Percentiles rank a stretch among this genome's conserved stretches.
phyloP scores from a whole-genome alignment of 306 rosid species.

The Hippophae rhamnoides region DNA sequence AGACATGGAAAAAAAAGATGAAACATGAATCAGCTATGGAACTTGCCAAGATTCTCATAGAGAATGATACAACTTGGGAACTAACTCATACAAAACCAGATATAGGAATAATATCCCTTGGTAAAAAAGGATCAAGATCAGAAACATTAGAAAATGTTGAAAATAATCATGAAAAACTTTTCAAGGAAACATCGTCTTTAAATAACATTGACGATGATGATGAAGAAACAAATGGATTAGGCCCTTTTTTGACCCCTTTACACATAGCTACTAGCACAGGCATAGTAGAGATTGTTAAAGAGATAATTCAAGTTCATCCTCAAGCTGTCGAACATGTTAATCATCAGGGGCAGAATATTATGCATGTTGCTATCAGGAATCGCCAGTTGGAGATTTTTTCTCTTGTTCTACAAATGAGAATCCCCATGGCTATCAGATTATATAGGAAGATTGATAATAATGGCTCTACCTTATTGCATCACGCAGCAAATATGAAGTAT shows the following conservation, averaged over 20 bases:
- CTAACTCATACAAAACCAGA: neutral
- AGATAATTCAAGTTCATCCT: constrained; percentile 11
- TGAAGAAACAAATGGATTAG: neutral
- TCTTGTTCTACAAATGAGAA: neutral
- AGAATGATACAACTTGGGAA: neutral
- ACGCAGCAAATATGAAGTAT: neutral
- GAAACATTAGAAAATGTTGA: too few relatives aligned
- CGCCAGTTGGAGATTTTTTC: constrained; percentile 19
- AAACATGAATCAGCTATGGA: constrained; percentile 6
- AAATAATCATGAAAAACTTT: too few relatives aligned
- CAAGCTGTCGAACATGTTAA: constrained; percentile 10
- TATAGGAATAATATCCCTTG: neutral
- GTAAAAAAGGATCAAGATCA: neutral
- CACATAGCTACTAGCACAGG: constrained; percentile 35
- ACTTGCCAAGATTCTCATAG: constrained; percentile 9
- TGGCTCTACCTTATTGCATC: constrained; percentile 15
- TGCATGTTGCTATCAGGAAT: constrained; percentile 22
- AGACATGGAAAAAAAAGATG: neutral
- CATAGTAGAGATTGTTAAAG: constrained; percentile 35
- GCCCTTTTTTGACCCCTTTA: constrained; percentile 23
- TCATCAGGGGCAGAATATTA: constrained; percentile 5
- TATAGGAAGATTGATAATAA: neutral
- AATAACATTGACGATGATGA: neutral
- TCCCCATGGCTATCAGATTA: neutral
- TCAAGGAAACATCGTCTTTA: too few relatives aligned